These are phyloP conservation scores for Trichosporon asahii DNA, from an alignment of 1,284 basidiomycete genomes.

Conservation along the genomic window DNA sequence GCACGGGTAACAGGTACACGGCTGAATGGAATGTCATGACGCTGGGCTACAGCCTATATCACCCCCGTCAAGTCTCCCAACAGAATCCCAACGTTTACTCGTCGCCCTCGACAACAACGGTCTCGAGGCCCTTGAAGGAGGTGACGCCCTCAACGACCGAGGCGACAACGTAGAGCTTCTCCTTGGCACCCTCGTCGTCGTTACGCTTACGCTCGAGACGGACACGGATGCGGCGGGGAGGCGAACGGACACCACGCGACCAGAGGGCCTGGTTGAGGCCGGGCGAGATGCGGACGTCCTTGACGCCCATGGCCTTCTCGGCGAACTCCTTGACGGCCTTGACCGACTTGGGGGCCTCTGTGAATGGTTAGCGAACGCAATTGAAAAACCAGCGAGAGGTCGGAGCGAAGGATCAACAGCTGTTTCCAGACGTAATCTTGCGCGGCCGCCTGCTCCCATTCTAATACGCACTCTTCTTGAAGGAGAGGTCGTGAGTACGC, in stretches of 20 bases:
- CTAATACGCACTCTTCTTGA: slow-evolving; percentile 72
- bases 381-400: too few relatives aligned
- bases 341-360: slow-evolving; percentile 78
- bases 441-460: slow-evolving; percentile 10
- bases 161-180: slow-evolving; percentile 93
- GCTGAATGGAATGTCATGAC: slow-evolving; percentile 30
- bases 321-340: slow-evolving; percentile 88
- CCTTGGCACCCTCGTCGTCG: slow-evolving; percentile 93
- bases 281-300: slow-evolving; percentile 86
- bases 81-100: slow-evolving; percentile 32
- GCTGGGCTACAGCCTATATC: slow-evolving; percentile 27
- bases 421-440: not conserved
- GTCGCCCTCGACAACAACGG: slow-evolving; percentile 71
- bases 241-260: slow-evolving; percentile 76
- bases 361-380: slow-evolving; percentile 15
- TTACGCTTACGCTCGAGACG: slow-evolving; percentile 92
- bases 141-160: slow-evolving; percentile 71
- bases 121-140: slow-evolving; percentile 84
- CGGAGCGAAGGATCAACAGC: too few relatives aligned
- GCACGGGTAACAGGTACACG: slow-evolving; percentile 16
- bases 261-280: slow-evolving; percentile 91
- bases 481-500: slow-evolving; percentile 79
- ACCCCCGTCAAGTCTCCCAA: slow-evolving; percentile 17
- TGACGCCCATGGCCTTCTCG: slow-evolving; percentile 87
- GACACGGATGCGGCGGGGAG: slow-evolving; percentile 83